A percentile compares a stretch with the other conserved stretches of the same genome.
phyloP scores from a whole-genome alignment of 257 asterid genomes.

The Forsythia suspensa region DNA sequence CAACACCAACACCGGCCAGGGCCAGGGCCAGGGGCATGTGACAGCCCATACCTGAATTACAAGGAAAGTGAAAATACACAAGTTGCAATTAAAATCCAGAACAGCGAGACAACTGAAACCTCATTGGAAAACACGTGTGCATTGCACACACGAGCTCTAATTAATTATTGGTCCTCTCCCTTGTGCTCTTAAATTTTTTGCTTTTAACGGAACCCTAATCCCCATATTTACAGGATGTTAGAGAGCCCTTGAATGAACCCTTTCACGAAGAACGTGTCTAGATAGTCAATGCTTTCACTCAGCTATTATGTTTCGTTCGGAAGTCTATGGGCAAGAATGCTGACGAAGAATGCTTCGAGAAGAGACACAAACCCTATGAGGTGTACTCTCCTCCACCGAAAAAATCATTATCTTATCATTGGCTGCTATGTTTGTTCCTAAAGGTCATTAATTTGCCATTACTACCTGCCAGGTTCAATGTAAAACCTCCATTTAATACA shows the following conservation, averaged over 20 bases:
- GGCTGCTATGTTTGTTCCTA: not conserved
- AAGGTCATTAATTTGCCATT: slow-evolving; percentile 4
- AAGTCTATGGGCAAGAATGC: not conserved
- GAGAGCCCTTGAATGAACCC: not conserved
- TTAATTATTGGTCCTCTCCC: slow-evolving; percentile 12
- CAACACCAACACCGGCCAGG: not conserved
- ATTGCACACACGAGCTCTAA: slow-evolving; percentile 5
- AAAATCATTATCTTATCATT: not conserved
- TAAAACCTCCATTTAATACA: not conserved
- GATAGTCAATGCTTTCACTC: not conserved
- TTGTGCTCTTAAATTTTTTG: not conserved
- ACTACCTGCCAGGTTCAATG: slow-evolving; percentile 14
- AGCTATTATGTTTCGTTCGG: not conserved
- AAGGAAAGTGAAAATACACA: slow-evolving; percentile 14
- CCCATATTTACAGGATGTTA: not conserved
- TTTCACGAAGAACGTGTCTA: not conserved
- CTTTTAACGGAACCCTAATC: not conserved
- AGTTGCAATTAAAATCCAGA: slow-evolving; percentile 3
- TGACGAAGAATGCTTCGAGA: not conserved
- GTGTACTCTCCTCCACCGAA: not conserved
- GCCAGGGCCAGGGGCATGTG: slow-evolving; percentile 52
- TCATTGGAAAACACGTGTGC: not conserved
- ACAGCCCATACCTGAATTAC: slow-evolving; percentile 53
- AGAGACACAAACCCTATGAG: not conserved
- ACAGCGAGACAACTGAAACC: not conserved